Conservation (phyloP, 163 green algal species). For the Scenedesmus sp. region DNA sequence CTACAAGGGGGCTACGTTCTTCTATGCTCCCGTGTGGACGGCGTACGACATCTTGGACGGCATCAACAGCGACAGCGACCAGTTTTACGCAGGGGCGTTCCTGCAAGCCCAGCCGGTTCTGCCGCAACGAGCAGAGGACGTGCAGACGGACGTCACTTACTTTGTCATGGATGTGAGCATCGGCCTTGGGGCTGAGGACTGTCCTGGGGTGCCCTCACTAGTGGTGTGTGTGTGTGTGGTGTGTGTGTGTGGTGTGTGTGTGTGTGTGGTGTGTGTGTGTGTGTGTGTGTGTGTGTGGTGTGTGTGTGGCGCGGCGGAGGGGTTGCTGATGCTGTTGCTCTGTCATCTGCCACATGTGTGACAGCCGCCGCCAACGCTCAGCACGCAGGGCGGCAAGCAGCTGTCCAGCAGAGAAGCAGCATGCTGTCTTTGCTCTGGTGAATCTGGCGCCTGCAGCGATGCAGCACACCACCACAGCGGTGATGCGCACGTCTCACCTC, state of each 20-base stretch:
- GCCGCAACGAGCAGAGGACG: slow-evolving; percentile 37
- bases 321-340: too few relatives aligned
- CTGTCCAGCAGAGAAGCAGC: not conserved
- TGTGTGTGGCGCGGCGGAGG: too few relatives aligned
- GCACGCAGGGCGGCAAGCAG: too few relatives aligned
- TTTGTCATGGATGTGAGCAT: slow-evolving; percentile 46
- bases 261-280: too few relatives aligned
- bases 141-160: slow-evolving; percentile 41
- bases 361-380: too few relatives aligned
- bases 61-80: not conserved
- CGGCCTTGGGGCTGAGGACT: too few relatives aligned
- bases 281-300: too few relatives aligned
- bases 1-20: slow-evolving; percentile 47
- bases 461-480: not conserved
- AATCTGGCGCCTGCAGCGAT: not conserved
- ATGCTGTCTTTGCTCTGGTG: not conserved
- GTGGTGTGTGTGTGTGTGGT: too few relatives aligned
- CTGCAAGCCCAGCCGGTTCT: slow-evolving; percentile 45
- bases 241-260: too few relatives aligned
- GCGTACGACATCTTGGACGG: slow-evolving; percentile 30
- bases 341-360: too few relatives aligned
- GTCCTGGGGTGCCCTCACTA: too few relatives aligned
- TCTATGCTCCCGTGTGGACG: slow-evolving; percentile 43
- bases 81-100: slow-evolving; percentile 41
- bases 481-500: too few relatives aligned